Conservation (phyloP, 2,329 filamentous ascomycete genomes). For the Parastagonospora avenae region DNA sequence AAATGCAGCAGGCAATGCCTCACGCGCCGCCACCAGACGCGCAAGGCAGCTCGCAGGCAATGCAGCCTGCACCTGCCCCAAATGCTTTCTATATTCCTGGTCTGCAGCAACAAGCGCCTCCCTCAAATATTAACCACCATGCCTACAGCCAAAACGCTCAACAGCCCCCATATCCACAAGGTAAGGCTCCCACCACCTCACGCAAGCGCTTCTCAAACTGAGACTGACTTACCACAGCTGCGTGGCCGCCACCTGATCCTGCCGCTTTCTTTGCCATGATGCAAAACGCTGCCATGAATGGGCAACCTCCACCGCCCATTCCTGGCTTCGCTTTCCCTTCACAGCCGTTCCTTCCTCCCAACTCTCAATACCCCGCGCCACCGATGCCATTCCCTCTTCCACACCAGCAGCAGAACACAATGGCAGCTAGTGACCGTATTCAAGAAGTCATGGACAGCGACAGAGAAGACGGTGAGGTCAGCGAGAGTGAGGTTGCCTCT, state of each 20-base stretch:
- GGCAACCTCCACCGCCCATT: constrained; percentile 28
- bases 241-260: constrained; percentile 35
- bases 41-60: constrained; percentile 11
- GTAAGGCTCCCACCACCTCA: constrained; percentile 4
- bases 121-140: constrained; percentile 32
- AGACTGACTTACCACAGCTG: constrained; percentile 14
- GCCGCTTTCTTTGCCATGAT: constrained; percentile 38
- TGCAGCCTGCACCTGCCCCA: constrained; percentile 15
- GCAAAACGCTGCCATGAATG: constrained; percentile 13
- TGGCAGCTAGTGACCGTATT: constrained; percentile 28
- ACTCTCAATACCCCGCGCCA: constrained; percentile 21
- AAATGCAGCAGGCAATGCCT: constrained; percentile 7
- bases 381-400: constrained; percentile 20
- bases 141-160: constrained; percentile 31
- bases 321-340: constrained; percentile 20
- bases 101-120: constrained; percentile 10
- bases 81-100: constrained; percentile 18
- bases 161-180: constrained; percentile 23
- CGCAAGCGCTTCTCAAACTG: background rate
- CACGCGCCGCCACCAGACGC: constrained; percentile 11
- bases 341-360: constrained; percentile 25
- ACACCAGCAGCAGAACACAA: constrained; percentile 9
- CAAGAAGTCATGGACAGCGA: constrained; percentile 48
- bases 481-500: constrained; percentile 55
- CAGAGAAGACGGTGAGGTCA: constrained; percentile 77